Evolutionary conservation across 78 protist species (phyloP).

Genomic region (Guillardia theta): DNA sequence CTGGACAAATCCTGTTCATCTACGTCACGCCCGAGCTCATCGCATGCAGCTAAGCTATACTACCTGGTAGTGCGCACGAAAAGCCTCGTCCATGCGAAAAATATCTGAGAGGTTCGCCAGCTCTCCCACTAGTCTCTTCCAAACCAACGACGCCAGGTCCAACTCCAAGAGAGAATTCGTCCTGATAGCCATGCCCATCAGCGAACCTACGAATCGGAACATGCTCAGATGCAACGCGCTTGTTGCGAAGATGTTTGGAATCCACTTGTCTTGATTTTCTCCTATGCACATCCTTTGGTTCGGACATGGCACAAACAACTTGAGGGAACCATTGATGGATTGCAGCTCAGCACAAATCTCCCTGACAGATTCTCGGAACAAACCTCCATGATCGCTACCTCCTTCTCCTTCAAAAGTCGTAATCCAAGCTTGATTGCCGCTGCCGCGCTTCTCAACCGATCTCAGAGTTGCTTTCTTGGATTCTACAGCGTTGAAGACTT

Average conservation of each 20-base stretch:
- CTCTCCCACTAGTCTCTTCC: constrained; percentile 62
- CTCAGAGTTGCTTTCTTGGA: no score
- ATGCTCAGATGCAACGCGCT: constrained; percentile 2
- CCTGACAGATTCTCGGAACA: constrained; percentile 54
- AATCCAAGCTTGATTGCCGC: no score
- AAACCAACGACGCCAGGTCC: constrained; percentile 52
- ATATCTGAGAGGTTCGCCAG: constrained; percentile 10
- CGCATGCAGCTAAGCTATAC: no score
- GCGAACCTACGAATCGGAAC: constrained; percentile 47
- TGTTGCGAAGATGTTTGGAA: constrained; percentile 46
- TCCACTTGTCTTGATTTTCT: constrained; percentile 45
- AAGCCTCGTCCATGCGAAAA: constrained; percentile 18
- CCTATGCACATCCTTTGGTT: constrained; percentile 47
- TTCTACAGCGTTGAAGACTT: no score
- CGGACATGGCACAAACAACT: constrained; percentile 48
- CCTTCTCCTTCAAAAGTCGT: constrained; percentile 53
- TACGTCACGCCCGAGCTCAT: no score
- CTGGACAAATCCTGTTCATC: no score
- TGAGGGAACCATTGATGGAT: neutral
- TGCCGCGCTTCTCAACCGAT: no score
- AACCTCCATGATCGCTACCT: constrained; percentile 58
- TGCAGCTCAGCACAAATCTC: constrained; percentile 50
- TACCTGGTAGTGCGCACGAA: neutral
- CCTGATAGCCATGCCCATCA: constrained; percentile 43
- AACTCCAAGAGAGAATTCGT: neutral